Conservation (phyloP, 1,284 basidiomycete genomes). For the Ustilago loliicola region DNA sequence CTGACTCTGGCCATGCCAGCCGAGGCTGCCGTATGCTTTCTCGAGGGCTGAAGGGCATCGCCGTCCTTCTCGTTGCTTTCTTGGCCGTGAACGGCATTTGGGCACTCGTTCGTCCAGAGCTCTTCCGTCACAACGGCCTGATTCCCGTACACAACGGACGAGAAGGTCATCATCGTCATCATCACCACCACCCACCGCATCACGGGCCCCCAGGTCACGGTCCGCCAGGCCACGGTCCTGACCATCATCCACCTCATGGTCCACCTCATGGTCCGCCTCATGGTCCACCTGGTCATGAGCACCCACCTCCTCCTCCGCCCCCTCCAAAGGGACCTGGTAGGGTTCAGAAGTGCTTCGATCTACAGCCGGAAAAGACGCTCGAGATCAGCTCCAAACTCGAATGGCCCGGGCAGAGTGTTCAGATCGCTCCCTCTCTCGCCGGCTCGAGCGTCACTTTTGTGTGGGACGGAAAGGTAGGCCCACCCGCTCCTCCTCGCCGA, state of each 20-base stretch:
- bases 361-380: constrained; percentile 28
- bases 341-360: constrained; percentile 28
- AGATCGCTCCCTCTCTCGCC: constrained; percentile 34
- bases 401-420: constrained; percentile 26
- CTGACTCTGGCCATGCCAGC: background rate
- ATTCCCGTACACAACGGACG: constrained; percentile 4
- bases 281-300: constrained; percentile 25
- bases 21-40: constrained; percentile 14
- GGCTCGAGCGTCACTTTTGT: constrained; percentile 41
- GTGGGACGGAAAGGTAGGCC: constrained; percentile 35
- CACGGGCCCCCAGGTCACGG: background rate
- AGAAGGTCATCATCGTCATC: constrained; percentile 6
- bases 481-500: constrained; percentile 20
- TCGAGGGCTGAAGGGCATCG: constrained; percentile 26
- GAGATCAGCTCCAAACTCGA: constrained; percentile 16
- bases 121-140: constrained; percentile 24
- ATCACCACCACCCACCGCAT: constrained; percentile 17
- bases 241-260: constrained; percentile 11
- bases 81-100: constrained; percentile 39
- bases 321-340: constrained; percentile 11
- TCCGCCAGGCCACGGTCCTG: constrained; percentile 10
- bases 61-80: constrained; percentile 30
- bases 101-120: constrained; percentile 39
- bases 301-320: constrained; percentile 19
- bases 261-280: constrained; percentile 17